Evolutionary conservation across 163 green algal genomes (phyloP).

Genomic region (Coccomyxa subellipsoidea): DNA sequence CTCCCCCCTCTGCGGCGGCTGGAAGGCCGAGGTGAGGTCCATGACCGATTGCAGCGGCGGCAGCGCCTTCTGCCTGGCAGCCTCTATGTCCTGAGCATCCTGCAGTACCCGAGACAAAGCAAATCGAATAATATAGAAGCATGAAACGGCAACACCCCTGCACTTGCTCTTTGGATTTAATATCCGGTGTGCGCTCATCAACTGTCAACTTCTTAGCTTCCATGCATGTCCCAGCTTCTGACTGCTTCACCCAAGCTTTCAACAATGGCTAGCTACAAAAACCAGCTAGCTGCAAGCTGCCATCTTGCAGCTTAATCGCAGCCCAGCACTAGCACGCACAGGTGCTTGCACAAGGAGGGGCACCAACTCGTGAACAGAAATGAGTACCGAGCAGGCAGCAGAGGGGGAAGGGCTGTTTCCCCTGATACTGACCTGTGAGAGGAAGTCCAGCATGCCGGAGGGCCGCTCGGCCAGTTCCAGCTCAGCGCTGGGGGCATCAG

Average conservation of each 20-base stretch:
- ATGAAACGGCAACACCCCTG: no score
- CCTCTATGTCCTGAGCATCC: conserved; percentile 21
- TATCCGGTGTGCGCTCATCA: no score
- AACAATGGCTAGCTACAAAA: no score
- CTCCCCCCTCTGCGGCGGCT: conserved; percentile 33
- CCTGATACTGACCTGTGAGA: conserved; percentile 8
- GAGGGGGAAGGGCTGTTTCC: not conserved
- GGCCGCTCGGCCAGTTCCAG: conserved; percentile 27
- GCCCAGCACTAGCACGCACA: no score
- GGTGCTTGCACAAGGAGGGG: no score
- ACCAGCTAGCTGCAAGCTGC: no score
- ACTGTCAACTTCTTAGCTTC: no score
- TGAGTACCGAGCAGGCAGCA: not conserved
- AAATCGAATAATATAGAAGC: no score
- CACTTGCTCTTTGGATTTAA: no score
- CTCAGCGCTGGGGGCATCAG: not conserved
- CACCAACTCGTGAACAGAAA: not conserved
- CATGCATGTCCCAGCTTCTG: no score
- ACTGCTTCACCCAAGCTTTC: no score
- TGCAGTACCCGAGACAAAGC: conserved; percentile 11
- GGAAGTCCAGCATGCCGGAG: conserved; percentile 18
- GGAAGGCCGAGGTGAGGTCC: conserved; percentile 58
- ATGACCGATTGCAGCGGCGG: conserved; percentile 63
- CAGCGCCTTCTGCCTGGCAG: conserved; percentile 28
- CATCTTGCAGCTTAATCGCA: no score